Base-by-base conservation (phyloP, 2,329 filamentous ascomycete species). In the Phaeosphaeriaceae sp. region DNA sequence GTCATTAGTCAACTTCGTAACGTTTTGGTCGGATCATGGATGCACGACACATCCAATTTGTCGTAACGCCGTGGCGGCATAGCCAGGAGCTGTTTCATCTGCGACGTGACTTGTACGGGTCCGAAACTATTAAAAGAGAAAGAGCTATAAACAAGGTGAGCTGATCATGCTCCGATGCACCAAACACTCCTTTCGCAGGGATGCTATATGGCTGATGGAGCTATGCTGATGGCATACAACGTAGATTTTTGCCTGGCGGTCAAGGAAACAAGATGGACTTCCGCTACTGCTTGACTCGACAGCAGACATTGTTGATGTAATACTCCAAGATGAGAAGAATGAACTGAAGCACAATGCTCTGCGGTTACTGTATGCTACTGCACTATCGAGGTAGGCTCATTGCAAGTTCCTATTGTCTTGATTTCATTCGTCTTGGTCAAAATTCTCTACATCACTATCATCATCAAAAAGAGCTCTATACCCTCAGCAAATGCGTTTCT, bases 281-380 rank as follows among this genome's bases (percentile, higher is more conserved):
- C 89, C 90, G 46, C 87, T 93, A 75, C 80, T 91, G 73, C 83
- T 93, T 45, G 89, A 93, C 74, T 89, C 87, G 29, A 92, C 89
- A 34, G 87, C 87, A 2, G 81, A 91, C 54, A 77, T 94, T 50
- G 83, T 84, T 58, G 85, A 88, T 52, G 88, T 88, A 21, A 76
- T 87, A 16, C 74, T 92, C 42, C 83, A 85, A 64, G 88, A 92
- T 74, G 77, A 78, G 53, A 67, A 67, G 33, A 46, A 70, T 34
- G 46, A 66, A 34, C 75, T 80, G 34, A 78, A 78, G 36, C 76
- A 77, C 41, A 87, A 88, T 73, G 83, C 85, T 39, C 79, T 87
- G 35, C 79, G 87, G 42, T 83, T 88, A 47, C 81, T 87, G 34
- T 92, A 93, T 74, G 84, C 86, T 21, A 84, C 87, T 21, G 89